Evolutionary conservation across 148 eudicot genomes (phyloP).

Genomic region (Rhododendron simsii): DNA sequence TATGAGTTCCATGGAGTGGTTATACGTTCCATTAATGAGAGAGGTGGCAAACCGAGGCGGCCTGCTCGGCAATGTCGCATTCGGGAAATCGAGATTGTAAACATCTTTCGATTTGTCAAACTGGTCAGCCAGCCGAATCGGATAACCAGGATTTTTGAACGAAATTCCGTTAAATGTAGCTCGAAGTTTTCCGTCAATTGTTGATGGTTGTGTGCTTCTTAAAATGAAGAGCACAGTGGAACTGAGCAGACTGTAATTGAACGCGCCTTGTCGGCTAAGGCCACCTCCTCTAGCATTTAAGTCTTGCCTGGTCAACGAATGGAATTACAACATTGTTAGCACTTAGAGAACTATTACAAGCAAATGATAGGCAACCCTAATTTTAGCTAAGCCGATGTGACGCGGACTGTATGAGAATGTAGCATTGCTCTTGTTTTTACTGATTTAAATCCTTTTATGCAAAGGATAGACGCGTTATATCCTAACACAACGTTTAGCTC

Average conservation of each 20-base stretch:
- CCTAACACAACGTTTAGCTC: too few relatives aligned
- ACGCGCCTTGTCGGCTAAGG: constrained; percentile 91
- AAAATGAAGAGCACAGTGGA: constrained; percentile 54
- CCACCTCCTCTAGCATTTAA: constrained; percentile 78
- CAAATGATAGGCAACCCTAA: background rate
- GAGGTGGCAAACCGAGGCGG: constrained; percentile 49
- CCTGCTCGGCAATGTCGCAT: constrained; percentile 38
- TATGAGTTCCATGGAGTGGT: constrained; percentile 69
- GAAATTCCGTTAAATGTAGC: constrained; percentile 83
- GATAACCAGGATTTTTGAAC: constrained; percentile 70
- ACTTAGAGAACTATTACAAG: too few relatives aligned
- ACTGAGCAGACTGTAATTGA: constrained; percentile 61
- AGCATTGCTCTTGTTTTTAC: too few relatives aligned
- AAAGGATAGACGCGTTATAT: too few relatives aligned
- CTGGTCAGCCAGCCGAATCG: constrained; percentile 78
- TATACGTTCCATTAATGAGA: constrained; percentile 64
- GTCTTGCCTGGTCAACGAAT: constrained; percentile 50
- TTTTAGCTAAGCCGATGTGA: background rate
- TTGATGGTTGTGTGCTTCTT: constrained; percentile 58
- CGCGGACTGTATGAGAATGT: too few relatives aligned
- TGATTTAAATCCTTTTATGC: too few relatives aligned
- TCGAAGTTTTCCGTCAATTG: constrained; percentile 60
- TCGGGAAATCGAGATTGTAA: constrained; percentile 77
- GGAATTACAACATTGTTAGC: background rate
- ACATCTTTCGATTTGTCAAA: constrained; percentile 47